A percentile compares a stretch with the other conserved stretches of the same genome.
Evolutionary conservation across 2,329 filamentous ascomycete species (phyloP).

Genomic region (Beauveria scarabaeidicola): DNA sequence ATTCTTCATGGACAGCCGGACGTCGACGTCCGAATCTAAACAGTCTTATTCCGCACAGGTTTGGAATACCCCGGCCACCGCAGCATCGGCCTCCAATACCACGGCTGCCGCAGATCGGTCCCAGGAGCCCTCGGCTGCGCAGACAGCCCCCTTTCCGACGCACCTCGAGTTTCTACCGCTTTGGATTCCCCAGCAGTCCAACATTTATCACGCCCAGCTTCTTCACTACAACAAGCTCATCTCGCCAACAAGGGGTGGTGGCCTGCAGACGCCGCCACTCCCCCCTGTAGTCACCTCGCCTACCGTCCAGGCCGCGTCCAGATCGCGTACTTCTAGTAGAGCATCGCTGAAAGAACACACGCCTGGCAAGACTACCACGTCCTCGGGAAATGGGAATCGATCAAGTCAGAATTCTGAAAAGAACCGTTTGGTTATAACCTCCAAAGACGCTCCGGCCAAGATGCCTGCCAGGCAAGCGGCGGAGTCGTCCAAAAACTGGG

Average conservation of each 20-base stretch:
- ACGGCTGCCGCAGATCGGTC: constrained; percentile 23
- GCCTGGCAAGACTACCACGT: constrained; percentile 36
- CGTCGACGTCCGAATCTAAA: constrained; percentile 28
- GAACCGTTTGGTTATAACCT: constrained; percentile 54
- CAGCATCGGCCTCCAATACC: constrained; percentile 15
- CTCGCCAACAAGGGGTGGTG: constrained; percentile 46
- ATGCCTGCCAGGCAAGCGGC: constrained; percentile 39
- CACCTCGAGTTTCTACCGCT: constrained; percentile 48
- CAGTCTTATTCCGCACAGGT: constrained; percentile 26
- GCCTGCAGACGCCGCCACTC: constrained; percentile 47
- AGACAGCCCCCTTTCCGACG: constrained; percentile 27
- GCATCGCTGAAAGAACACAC: constrained; percentile 46
- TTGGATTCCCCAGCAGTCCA: constrained; percentile 50
- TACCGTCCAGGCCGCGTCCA: constrained; percentile 46
- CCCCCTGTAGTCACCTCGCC: constrained; percentile 47
- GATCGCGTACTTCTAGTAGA: constrained; percentile 52
- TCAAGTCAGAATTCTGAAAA: constrained; percentile 47
- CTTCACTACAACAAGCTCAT: constrained; percentile 59
- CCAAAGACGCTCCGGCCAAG: constrained; percentile 44
- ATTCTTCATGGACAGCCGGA: constrained; percentile 31
- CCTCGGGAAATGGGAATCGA: constrained; percentile 59
- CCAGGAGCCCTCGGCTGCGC: constrained; percentile 24
- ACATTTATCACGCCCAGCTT: constrained; percentile 53
- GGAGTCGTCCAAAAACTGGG: constrained; percentile 24
- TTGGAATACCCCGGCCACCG: constrained; percentile 6